Base-by-base conservation (phyloP, 192 early-diverging fungal species). In the Rhizophlyctis rosea region DNA sequence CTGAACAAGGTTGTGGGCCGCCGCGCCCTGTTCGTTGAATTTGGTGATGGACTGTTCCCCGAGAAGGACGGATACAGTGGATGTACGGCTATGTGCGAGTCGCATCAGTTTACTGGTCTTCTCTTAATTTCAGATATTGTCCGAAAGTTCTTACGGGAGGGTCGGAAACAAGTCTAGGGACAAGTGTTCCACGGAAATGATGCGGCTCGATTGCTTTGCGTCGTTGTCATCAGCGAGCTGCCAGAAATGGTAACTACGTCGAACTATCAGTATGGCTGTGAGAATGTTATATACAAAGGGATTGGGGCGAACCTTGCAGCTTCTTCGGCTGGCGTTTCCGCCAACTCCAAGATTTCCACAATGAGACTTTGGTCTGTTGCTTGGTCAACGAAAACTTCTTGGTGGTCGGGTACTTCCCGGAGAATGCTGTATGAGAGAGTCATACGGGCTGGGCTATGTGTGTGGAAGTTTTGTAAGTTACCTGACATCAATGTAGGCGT, bases 321-420 rank as follows among this genome's bases (percentile, higher is more conserved):
- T 16, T 82, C 72, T 28, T 83, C 71, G 44, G 77, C 67, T 2
- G 63, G 5, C 4, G 72, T 61, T 13, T 87, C 81, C 1, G 76
- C 84, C 48, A 79, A 53, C 57, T 97, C 87, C 54, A 97, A 73
- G 30, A 97, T 77, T 71, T 97, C 94, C 27, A 97, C 67, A 36
- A 97, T 91, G 4, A 97, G 70, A 71, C 90, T 92, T 57, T 88
- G 86, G 63, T 92, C 86, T 3, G 80, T 86, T 5, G 59, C 71
- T 27, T 70, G 69, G 56, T 88, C 77, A 5, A 87, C 85, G 72
- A 90, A 97, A 4, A 95, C 94, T 65, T 97, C 94, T 72, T 97
- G 94, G 70, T 94, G 87, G 74, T 91, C 88, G 0, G 94, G 93
- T 0, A 97, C 81, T 47, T 90, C 68, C 30, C 94, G 87, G 14